A percentile compares a stretch with the other conserved stretches of the same genome.
phyloP scores from a whole-genome alignment of 2,329 filamentous ascomycete species.

The Xylaria polymorpha region DNA sequence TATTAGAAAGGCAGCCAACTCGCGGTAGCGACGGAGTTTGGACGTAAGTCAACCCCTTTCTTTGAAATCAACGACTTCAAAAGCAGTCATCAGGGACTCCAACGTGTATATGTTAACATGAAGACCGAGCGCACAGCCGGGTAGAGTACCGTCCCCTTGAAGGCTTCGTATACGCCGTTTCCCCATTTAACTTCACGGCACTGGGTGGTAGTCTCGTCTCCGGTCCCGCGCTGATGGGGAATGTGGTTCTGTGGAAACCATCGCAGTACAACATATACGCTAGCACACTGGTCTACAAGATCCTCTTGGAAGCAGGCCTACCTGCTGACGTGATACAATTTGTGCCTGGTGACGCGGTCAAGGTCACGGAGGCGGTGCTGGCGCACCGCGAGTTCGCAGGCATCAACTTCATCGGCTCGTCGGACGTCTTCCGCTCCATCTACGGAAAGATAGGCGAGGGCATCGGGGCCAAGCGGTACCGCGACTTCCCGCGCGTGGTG shows the following conservation, averaged over 20 bases:
- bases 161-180: slow-evolving; percentile 19
- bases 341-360: slow-evolving; percentile 10
- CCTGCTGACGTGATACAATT: slow-evolving; percentile 17
- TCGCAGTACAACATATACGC: slow-evolving; percentile 20
- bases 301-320: slow-evolving; percentile 12
- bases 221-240: slow-evolving; percentile 15
- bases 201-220: slow-evolving; percentile 17
- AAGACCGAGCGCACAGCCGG: neutral
- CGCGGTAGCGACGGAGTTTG: slow-evolving; percentile 18
- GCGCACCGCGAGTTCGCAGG: slow-evolving; percentile 12
- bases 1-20: slow-evolving; percentile 18
- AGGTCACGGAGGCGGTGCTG: slow-evolving; percentile 15
- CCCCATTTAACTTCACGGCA: slow-evolving; percentile 21
- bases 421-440: slow-evolving; percentile 19
- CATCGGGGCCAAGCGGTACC: slow-evolving; percentile 14
- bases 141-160: slow-evolving; percentile 19
- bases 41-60: slow-evolving; percentile 6
- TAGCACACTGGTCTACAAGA: slow-evolving; percentile 18
- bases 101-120: slow-evolving; percentile 2
- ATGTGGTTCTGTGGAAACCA: slow-evolving; percentile 21
- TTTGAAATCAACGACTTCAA: neutral
- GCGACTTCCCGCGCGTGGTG: slow-evolving; percentile 11
- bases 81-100: neutral
- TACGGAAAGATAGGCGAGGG: slow-evolving; percentile 22
- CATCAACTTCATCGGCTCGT: slow-evolving; percentile 18